Conservation (phyloP, 2,329 filamentous ascomycete species). For the Sclerotinia sclerotiorum region DNA sequence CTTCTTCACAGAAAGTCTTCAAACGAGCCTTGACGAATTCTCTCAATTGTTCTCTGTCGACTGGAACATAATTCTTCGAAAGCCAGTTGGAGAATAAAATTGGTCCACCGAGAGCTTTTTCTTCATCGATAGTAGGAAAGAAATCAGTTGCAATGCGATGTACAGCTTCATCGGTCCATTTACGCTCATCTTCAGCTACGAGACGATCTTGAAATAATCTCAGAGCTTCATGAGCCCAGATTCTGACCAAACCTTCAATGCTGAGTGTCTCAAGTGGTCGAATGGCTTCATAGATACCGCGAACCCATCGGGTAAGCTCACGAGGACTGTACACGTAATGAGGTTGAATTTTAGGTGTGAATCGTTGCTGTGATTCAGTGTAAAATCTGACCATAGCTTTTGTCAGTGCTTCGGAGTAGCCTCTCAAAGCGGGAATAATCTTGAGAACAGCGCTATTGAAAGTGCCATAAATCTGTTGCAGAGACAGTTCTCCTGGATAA, state of each 20-base stretch:
- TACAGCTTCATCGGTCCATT: constrained; percentile 91
- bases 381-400: constrained; percentile 98
- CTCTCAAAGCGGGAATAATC: constrained; percentile 90
- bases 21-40: constrained; percentile 97
- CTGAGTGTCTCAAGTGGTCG: constrained; percentile 84
- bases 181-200: constrained; percentile 87
- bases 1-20: constrained; percentile 98
- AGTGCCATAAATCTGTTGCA: constrained; percentile 97
- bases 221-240: constrained; percentile 97
- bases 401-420: constrained; percentile 90
- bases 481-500: constrained; percentile 91
- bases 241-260: constrained; percentile 87
- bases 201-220: constrained; percentile 97
- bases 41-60: constrained; percentile 89
- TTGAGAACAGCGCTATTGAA: constrained; percentile 97
- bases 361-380: constrained; percentile 87
- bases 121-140: constrained; percentile 94
- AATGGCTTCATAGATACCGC: constrained; percentile 96
- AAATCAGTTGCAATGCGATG: constrained; percentile 82
- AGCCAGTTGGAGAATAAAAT: constrained; percentile 99
- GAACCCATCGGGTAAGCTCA: constrained; percentile 96
- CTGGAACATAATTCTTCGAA: constrained; percentile 96
- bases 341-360: constrained; percentile 94
- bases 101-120: constrained; percentile 83
- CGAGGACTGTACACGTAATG: constrained; percentile 99